Base-by-base conservation (phyloP, 208 protist genomes). In the Crithidia fasciculata region DNA sequence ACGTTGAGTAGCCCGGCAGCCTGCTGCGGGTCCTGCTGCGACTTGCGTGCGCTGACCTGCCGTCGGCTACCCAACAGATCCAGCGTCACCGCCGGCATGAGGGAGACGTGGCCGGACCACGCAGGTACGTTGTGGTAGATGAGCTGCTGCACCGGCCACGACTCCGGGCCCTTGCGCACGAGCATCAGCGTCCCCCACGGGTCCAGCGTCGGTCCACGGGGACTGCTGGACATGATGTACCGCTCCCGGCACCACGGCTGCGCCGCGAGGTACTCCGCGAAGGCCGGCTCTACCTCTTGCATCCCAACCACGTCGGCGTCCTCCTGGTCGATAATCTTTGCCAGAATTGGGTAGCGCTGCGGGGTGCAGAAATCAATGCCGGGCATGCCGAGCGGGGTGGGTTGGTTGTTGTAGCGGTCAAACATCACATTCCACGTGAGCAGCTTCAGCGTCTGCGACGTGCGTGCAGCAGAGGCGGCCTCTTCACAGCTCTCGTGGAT, bases 351-450 rank as follows among this genome's bases (percentile, higher is more conserved):
- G 71, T 97, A 97, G 16, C 93, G 88, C 68, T 92, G 80, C n/a
- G 81, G 78, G 36, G 88, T 89, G 82, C 93, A 97, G 89, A 89
- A 97, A 80, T 97, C 91, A 56, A 97, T 96, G 60, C 93, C 93
- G 4, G 93, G 93, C 91, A 93, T 95, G 15, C 93, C 93, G 18
- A 97, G 81, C 45, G 93, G 93, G 4, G 93, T 97, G 13, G 90
- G 90, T 72, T 97, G 88, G 9, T 82, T 82, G 71, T 86, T 95
- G 87, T 95, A 97, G 8, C 93, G 83, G 69, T 97, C 91, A 74
- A 97, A 97, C 89, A 95, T 93, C 37, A 97, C 93, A 74, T 97
- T 97, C 90, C 91, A 97, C 67, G 93, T 93, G 37, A 97, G 78
- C 63, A 96, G 60, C 64, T 83, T 85, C 50, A 97, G 70, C 52